phyloP scores from a whole-genome alignment of 495 filamentous ascomycete species.

The Talaromyces adpressus region DNA sequence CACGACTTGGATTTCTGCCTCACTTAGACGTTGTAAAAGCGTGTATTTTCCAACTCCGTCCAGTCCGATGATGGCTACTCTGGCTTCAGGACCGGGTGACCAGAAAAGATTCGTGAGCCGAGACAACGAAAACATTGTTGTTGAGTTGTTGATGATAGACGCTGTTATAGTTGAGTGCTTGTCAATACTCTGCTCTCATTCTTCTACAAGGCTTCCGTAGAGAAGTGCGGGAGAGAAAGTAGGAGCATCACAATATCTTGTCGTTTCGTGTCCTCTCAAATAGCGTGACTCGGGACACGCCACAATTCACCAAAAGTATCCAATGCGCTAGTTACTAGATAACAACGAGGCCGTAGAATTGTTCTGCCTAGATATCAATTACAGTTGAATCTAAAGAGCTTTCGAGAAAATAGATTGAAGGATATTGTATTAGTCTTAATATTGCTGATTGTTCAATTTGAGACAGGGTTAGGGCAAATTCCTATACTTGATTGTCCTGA shows the following conservation, averaged over 20 bases:
- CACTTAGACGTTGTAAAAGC: no score
- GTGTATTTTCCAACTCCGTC: no score
- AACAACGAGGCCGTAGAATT: background rate
- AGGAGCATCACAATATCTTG: background rate
- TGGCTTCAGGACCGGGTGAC: no score
- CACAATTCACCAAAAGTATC: background rate
- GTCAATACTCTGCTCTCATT: no score
- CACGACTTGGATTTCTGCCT: no score
- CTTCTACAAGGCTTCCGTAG: background rate
- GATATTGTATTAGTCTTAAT: background rate
- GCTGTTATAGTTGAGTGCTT: no score
- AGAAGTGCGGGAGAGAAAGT: background rate
- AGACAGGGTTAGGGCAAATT: background rate
- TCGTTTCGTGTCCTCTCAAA: background rate
- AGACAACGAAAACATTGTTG: no score
- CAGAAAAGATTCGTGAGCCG: no score
- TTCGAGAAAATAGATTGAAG: background rate
- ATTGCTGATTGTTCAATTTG: background rate
- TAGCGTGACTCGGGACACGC: background rate
- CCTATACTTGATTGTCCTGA: background rate
- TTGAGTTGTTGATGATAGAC: no score
- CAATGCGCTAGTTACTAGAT: background rate
- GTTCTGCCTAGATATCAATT: background rate
- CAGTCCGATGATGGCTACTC: no score
- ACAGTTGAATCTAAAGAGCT: background rate